Conservation (phyloP, 2,329 filamentous ascomycete species). For the Stylonectria norvegica region DNA sequence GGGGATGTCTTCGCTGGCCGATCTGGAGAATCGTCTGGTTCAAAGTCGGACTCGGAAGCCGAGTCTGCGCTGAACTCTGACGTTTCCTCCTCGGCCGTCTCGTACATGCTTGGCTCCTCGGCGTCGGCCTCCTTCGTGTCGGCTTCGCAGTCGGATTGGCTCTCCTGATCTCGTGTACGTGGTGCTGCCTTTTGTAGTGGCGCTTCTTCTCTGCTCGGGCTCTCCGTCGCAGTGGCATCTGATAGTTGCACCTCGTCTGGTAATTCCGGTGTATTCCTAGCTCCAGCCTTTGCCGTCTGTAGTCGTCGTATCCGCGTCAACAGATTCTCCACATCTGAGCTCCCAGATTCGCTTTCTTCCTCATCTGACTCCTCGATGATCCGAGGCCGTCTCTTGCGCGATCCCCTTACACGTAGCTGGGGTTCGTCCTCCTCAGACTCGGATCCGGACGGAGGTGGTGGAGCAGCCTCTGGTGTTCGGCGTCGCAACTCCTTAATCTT, state of each 20-base stretch:
- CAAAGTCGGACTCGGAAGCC: constrained; percentile 17
- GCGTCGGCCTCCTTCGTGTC: constrained; percentile 8
- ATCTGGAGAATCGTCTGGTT: constrained; percentile 14
- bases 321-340: constrained; percentile 16
- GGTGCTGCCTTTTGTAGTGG: constrained; percentile 4
- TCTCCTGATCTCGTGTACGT: constrained; percentile 11
- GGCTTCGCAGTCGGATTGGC: constrained; percentile 8
- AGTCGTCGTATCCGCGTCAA: constrained; percentile 21
- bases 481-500: constrained; percentile 6
- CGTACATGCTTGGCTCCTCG: constrained; percentile 24
- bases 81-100: constrained; percentile 21
- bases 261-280: neutral
- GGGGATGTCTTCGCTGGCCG: constrained; percentile 3
- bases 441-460: neutral
- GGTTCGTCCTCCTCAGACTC: constrained; percentile 13
- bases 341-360: constrained; percentile 3
- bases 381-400: constrained; percentile 9
- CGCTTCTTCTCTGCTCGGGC: constrained; percentile 1
- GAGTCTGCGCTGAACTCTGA: constrained; percentile 13
- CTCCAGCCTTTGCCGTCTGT: constrained; percentile 7
- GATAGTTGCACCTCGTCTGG: constrained; percentile 1
- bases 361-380: constrained; percentile 21
- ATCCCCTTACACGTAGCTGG: constrained; percentile 5
- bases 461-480: constrained; percentile 1
- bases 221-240: neutral